Evolutionary conservation across 2,329 filamentous ascomycete species (phyloP).

Genomic region (Mollisia scopiformis): DNA sequence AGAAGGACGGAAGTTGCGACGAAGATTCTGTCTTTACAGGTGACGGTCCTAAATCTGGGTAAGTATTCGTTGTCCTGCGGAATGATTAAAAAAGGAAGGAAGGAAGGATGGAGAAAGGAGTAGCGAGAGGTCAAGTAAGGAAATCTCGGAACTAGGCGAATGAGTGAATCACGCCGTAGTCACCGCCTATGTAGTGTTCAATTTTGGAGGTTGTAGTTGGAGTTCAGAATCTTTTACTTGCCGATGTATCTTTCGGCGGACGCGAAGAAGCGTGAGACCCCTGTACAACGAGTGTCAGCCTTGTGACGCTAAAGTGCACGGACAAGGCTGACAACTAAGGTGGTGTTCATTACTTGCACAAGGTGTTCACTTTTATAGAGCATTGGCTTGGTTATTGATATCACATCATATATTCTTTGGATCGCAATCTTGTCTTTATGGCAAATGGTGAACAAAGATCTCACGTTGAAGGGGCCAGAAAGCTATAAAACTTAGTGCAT

Average conservation of each 20-base stretch:
- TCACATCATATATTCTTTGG: too few relatives aligned
- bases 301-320: neutral
- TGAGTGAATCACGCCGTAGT: neutral
- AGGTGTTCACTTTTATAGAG: too few relatives aligned
- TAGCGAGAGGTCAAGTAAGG: neutral
- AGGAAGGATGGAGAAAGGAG: too few relatives aligned
- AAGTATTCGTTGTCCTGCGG: neutral
- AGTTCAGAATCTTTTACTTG: neutral
- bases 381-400: too few relatives aligned
- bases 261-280: neutral
- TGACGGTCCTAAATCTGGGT: neutral
- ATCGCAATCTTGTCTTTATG: neutral
- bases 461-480: neutral
- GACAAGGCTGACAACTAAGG: too few relatives aligned
- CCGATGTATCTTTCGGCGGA: neutral
- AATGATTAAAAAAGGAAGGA: neutral
- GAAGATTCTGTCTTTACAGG: neutral
- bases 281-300: neutral
- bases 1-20: neutral
- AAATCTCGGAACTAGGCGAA: neutral
- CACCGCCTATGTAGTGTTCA: neutral
- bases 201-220: neutral
- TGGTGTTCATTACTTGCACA: too few relatives aligned
- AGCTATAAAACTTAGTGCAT: conserved; percentile 24
- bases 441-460: neutral